Base-by-base conservation (phyloP, 768 basidiomycete species). In the Auricularia heimuer region DNA sequence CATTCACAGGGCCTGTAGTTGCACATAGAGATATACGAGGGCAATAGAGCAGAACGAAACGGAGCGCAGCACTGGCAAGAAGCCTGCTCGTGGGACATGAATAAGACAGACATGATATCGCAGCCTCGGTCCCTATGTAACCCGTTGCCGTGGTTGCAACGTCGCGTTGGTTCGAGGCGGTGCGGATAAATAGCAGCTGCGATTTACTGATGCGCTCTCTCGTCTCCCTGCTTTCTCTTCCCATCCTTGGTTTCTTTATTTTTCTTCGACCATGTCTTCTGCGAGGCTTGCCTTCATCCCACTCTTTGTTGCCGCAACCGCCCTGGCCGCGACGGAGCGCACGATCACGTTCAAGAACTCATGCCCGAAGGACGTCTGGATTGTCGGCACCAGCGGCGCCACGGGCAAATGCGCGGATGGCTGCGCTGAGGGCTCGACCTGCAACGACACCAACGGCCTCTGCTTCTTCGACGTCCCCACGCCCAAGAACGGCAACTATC, bases 381-480 rank as follows among this genome's bases (percentile, higher is more conserved):
- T 65, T 34, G 58, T 62, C 29, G 58, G 58, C 16, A 65, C 65
- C 24, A 44, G 37, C 42, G 65, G 65, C 21, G 65, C 65, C 11
- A 61, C 65, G 3, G 65, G 65, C 33, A 62, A 21, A 4, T 65
- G 65, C 65, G 37, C 61, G 36, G 61, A 60, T 21, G 65, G 65
- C 21, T 65, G 65, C 51, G 61, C 35, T 7, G 62, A 44, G 6
- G 65, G 65, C 34, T 65, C 65, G 14, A 62, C 65, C 3, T 65
- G 65, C 37, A 60, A 60, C 24, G 62, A 62, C 24, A 39, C 61
- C 6, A 65, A 65, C 34, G 44, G 44, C n/a, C 61, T 62, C 37
- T 65, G 65, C 62, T 65, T 62, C 61, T 65, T 39, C 39, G 61
- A 65, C 62, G 61, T 62, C 33, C 65, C 65, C 45, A 62, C 34